Evolutionary conservation across 129 eudicot genomes (phyloP).

Genomic region (Flaveria linearis): DNA sequence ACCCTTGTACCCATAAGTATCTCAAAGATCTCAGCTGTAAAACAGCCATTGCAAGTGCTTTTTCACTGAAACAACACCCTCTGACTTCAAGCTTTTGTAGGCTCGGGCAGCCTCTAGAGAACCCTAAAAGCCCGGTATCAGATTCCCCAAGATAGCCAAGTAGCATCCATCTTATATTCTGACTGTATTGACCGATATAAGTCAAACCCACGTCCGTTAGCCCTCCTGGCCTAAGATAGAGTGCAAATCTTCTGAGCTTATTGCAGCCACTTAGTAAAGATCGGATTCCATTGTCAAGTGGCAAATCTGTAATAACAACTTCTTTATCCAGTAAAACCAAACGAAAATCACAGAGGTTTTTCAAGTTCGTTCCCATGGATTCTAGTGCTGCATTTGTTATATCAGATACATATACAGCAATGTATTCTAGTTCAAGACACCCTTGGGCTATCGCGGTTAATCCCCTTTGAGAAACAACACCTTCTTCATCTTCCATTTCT

Average conservation of each 20-base stretch:
- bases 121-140: conserved; percentile 66
- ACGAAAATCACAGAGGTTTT: conserved; percentile 74
- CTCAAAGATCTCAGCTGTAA: conserved; percentile 60
- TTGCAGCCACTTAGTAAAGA: conserved; percentile 70
- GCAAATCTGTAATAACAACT: conserved; percentile 66
- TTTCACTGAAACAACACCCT: conserved; percentile 77
- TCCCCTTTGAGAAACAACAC: conserved; percentile 81
- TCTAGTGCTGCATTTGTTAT: conserved; percentile 83
- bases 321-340: conserved; percentile 72
- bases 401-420: conserved; percentile 83
- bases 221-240: conserved; percentile 79
- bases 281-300: conserved; percentile 84
- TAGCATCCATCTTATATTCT: conserved; percentile 80
- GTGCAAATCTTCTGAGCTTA: conserved; percentile 67
- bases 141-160: conserved; percentile 79
- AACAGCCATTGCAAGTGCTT: conserved; percentile 67
- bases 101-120: conserved; percentile 81
- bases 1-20: conserved; percentile 96
- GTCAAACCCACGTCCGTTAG: conserved; percentile 76
- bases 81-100: conserved; percentile 74
- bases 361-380: conserved; percentile 59
- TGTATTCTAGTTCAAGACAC: conserved; percentile 68
- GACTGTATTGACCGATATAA: conserved; percentile 68
- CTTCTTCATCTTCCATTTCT: conserved; percentile 77
- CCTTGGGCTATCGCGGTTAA: conserved; percentile 70